These are phyloP conservation scores for Daldinia grandis DNA, from an alignment of 495 filamentous ascomycete genomes.

Conservation along the genomic window DNA sequence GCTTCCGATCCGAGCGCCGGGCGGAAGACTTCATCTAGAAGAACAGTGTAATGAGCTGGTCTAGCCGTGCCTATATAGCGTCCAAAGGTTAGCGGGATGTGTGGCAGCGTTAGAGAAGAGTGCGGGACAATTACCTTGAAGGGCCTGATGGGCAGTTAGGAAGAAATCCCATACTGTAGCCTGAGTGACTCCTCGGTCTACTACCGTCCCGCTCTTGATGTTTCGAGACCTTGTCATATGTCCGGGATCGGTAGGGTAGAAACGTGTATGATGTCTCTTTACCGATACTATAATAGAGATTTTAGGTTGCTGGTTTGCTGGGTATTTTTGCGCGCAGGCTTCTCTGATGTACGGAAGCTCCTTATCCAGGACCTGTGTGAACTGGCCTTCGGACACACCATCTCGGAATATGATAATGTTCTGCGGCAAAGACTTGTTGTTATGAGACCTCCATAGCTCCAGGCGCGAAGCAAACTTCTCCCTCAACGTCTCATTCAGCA, in stretches of 20 bases:
- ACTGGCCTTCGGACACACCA: constrained; percentile 90
- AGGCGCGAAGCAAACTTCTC: constrained; percentile 68
- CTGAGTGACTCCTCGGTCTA: constrained; percentile 86
- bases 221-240: constrained; percentile 64
- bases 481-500: constrained; percentile 66
- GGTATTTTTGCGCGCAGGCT: constrained; percentile 68
- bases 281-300: constrained; percentile 75
- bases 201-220: constrained; percentile 77
- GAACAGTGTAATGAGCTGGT: constrained; percentile 79
- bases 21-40: constrained; percentile 77
- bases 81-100: constrained; percentile 13
- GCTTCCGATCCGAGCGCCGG: constrained; percentile 50
- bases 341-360: constrained; percentile 54
- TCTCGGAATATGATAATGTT: constrained; percentile 90
- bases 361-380: constrained; percentile 66
- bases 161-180: constrained; percentile 84
- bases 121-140: constrained; percentile 65
- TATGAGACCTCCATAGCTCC: constrained; percentile 64
- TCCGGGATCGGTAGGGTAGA: constrained; percentile 69
- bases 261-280: constrained; percentile 91
- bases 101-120: not conserved
- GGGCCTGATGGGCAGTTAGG: constrained; percentile 81
- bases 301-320: constrained; percentile 59
- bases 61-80: constrained; percentile 70
- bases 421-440: constrained; percentile 65